phyloP scores from a whole-genome alignment of 371 early-diverging fungal genomes.

The Syncephalastrum contaminatum region DNA sequence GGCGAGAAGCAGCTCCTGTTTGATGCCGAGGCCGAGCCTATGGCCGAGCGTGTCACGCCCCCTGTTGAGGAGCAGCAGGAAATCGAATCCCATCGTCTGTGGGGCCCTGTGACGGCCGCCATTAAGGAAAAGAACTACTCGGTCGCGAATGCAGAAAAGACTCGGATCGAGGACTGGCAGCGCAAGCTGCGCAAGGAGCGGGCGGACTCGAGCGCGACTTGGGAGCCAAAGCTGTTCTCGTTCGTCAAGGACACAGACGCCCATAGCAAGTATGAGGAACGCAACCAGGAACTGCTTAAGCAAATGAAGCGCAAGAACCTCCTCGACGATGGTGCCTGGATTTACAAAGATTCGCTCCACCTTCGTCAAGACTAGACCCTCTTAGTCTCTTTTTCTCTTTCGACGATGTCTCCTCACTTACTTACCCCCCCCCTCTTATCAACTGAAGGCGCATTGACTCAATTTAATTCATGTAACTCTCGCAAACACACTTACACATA shows the following conservation, averaged over 20 bases:
- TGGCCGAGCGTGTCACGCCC: slow-evolving; percentile 50
- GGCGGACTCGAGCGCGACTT: slow-evolving; percentile 41
- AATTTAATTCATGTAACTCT: too few species aligned
- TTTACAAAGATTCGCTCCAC: slow-evolving; percentile 42
- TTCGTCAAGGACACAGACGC: slow-evolving; percentile 43
- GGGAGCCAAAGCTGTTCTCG: slow-evolving; percentile 53
- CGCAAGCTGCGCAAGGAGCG: slow-evolving; percentile 65
- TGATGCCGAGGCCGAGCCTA: slow-evolving; percentile 60
- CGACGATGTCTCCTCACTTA: neutral
- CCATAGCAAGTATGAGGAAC: slow-evolving; percentile 10
- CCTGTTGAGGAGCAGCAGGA: slow-evolving; percentile 63
- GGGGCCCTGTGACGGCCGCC: slow-evolving; percentile 69
- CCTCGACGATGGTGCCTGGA: slow-evolving; percentile 48
- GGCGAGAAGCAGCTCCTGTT: slow-evolving; percentile 54
- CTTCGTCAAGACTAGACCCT: slow-evolving; percentile 9
- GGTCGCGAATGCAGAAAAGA: slow-evolving; percentile 66
- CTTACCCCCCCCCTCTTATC: too few species aligned
- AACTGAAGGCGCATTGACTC: too few species aligned
- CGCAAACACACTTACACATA: too few species aligned
- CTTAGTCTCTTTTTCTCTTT: slow-evolving; percentile 1
- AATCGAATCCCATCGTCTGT: slow-evolving; percentile 71
- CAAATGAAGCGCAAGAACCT: slow-evolving; percentile 29
- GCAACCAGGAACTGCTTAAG: slow-evolving; percentile 14
- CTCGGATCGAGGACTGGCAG: slow-evolving; percentile 74
- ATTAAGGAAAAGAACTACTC: slow-evolving; percentile 62